These are phyloP conservation scores for Phytophthora capsici DNA, from an alignment of 352 stramenopile genomes.

Conservation along the genomic window DNA sequence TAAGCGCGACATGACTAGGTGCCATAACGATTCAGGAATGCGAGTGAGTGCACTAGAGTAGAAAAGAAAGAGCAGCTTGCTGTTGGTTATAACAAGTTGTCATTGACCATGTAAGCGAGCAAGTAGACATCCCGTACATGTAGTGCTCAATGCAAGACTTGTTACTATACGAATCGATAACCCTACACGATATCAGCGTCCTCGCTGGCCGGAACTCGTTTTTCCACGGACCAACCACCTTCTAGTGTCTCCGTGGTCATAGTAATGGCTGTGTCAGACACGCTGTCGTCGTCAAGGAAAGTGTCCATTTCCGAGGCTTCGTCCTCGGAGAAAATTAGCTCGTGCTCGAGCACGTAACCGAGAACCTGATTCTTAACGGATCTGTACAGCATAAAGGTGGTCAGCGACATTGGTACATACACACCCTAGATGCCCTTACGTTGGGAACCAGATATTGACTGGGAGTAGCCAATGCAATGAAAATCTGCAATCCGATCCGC, in stretches of 20 bases:
- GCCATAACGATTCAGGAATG: background rate
- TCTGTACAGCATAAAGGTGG: slow-evolving; percentile 40
- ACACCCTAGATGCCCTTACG: slow-evolving; percentile 45
- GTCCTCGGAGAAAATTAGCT: slow-evolving; percentile 69
- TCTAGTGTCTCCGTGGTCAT: slow-evolving; percentile 80
- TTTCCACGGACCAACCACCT: slow-evolving; percentile 87
- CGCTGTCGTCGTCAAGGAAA: slow-evolving; percentile 65
- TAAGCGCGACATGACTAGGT: background rate
- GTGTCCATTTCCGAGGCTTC: slow-evolving; percentile 78
- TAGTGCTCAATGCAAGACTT: slow-evolving; percentile 8
- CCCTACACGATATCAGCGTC: slow-evolving; percentile 59
- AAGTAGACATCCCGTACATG: background rate
- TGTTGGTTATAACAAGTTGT: too few species aligned
- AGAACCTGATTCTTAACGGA: slow-evolving; percentile 86
- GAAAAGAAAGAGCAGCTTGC: slow-evolving; percentile 1
- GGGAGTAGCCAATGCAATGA: slow-evolving; percentile 81
- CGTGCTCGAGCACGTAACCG: slow-evolving; percentile 84
- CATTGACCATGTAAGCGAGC: slow-evolving; percentile 3
- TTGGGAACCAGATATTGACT: slow-evolving; percentile 88
- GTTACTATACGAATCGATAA: slow-evolving; percentile 37
- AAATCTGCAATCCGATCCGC: slow-evolving; percentile 62
- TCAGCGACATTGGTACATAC: too few species aligned
- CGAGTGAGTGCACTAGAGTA: slow-evolving; percentile 21
- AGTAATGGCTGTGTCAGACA: slow-evolving; percentile 35
- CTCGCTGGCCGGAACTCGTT: slow-evolving; percentile 63